Conservation (phyloP, 1,284 basidiomycete genomes). For the Cryptococcus jaspeensis region DNA sequence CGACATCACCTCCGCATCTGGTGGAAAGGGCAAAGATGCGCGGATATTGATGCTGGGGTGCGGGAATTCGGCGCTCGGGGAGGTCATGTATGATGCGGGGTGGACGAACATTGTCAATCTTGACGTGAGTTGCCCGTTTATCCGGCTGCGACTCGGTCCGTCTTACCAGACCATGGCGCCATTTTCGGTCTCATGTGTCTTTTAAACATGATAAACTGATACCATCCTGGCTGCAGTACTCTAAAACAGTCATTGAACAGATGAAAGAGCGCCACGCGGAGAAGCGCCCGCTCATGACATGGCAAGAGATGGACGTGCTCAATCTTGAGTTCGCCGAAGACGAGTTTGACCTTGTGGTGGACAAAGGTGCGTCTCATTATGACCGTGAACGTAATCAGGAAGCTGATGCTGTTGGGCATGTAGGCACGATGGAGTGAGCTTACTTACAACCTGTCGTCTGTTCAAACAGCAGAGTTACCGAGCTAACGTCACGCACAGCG, state of each 20-base stretch:
- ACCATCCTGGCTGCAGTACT: slow-evolving; percentile 61
- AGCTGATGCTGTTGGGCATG: slow-evolving; percentile 1
- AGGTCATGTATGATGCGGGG: slow-evolving; percentile 77
- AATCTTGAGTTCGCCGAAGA: slow-evolving; percentile 64
- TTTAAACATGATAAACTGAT: too few relatives aligned
- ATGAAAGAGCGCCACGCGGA: slow-evolving; percentile 66
- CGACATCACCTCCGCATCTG: slow-evolving; percentile 2
- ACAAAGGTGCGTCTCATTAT: slow-evolving; percentile 64
- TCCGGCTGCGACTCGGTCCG: too few relatives aligned
- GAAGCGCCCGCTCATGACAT: slow-evolving; percentile 69
- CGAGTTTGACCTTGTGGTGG: slow-evolving; percentile 80
- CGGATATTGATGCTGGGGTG: slow-evolving; percentile 85
- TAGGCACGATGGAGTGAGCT: slow-evolving; percentile 74
- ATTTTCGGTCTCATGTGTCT: too few relatives aligned
- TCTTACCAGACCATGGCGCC: too few relatives aligned
- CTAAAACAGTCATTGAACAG: slow-evolving; percentile 71
- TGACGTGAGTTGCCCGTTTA: slow-evolving; percentile 69
- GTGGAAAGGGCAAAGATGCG: slow-evolving; percentile 55
- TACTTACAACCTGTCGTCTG: background rate
- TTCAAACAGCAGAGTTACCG: background rate
- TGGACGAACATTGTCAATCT: slow-evolving; percentile 80
- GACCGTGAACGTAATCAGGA: background rate
- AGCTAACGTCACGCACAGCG: slow-evolving; percentile 45
- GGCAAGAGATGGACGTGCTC: slow-evolving; percentile 87
- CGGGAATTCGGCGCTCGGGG: slow-evolving; percentile 72